phyloP scores from a whole-genome alignment of 306 rosid species.

The Purshia tridentata region DNA sequence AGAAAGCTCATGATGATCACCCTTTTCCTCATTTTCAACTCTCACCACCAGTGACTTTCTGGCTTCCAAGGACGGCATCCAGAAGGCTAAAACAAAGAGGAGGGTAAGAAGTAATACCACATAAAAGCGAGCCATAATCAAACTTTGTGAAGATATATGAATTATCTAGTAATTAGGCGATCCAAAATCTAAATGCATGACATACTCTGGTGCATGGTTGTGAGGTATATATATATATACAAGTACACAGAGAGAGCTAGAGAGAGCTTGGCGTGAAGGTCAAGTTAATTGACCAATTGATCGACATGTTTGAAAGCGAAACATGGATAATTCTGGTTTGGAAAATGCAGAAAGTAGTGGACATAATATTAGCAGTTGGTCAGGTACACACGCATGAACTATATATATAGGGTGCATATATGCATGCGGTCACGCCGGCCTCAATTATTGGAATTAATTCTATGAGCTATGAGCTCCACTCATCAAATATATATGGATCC shows the following conservation, averaged over 20 bases:
- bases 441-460: not conserved
- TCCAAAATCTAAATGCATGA: no score
- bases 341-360: not conserved
- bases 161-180: no score
- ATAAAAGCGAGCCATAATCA: not conserved
- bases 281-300: not conserved
- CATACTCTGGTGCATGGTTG: no score
- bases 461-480: not conserved
- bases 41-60: not conserved
- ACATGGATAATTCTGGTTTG: not conserved
- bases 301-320: not conserved
- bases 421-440: not conserved
- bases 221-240: not conserved
- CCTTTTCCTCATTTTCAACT: not conserved
- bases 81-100: not conserved
- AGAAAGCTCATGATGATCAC: not conserved
- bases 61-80: not conserved
- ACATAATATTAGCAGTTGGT: not conserved
- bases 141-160: no score
- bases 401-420: not conserved
- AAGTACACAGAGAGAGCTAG: not conserved
- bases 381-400: not conserved
- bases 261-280: not conserved
- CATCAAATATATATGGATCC: not conserved
- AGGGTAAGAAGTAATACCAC: not conserved